Evolutionary conservation across 2,329 filamentous ascomycete genomes (phyloP).

Genomic region (Ophiosphaerella korrae): DNA sequence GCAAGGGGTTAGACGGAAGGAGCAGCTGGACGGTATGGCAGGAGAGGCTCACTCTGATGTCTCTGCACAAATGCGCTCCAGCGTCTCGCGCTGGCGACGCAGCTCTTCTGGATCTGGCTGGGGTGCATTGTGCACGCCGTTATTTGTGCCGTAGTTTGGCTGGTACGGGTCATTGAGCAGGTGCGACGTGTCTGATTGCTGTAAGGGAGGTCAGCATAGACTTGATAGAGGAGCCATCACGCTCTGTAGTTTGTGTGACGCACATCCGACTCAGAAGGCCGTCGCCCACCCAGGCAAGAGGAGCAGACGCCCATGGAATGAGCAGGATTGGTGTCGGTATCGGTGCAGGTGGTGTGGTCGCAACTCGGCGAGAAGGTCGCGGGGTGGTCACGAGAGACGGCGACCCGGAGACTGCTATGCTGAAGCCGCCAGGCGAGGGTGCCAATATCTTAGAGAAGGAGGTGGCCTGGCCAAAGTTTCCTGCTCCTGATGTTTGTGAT

Average conservation of each 20-base stretch:
- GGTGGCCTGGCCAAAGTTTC: constrained; percentile 6
- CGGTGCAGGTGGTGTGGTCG: constrained; percentile 1
- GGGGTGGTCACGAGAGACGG: neutral
- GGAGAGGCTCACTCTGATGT: constrained; percentile 52
- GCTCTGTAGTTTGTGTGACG: constrained; percentile 24
- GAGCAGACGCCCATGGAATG: constrained; percentile 56
- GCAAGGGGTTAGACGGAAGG: constrained; percentile 31
- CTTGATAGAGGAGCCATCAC: constrained; percentile 6
- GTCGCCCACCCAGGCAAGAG: constrained; percentile 54
- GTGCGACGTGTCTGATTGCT: constrained; percentile 54
- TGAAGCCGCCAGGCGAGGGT: too few relatives aligned
- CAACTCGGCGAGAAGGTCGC: neutral
- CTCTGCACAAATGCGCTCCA: constrained; percentile 56
- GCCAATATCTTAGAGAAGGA: too few relatives aligned
- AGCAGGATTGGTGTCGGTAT: constrained; percentile 1
- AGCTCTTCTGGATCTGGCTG: constrained; percentile 57
- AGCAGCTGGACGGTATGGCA: constrained; percentile 2
- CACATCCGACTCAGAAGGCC: constrained; percentile 52
- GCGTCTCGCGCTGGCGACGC: constrained; percentile 53
- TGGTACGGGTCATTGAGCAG: constrained; percentile 53
- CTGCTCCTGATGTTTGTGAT: constrained; percentile 8
- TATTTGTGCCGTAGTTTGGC: constrained; percentile 52
- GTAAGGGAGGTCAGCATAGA: constrained; percentile 35
- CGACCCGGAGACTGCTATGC: too few relatives aligned
- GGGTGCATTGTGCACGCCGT: constrained; percentile 41